Conservation (phyloP, 2,329 filamentous ascomycete species). For the Xylariaceae sp. region DNA sequence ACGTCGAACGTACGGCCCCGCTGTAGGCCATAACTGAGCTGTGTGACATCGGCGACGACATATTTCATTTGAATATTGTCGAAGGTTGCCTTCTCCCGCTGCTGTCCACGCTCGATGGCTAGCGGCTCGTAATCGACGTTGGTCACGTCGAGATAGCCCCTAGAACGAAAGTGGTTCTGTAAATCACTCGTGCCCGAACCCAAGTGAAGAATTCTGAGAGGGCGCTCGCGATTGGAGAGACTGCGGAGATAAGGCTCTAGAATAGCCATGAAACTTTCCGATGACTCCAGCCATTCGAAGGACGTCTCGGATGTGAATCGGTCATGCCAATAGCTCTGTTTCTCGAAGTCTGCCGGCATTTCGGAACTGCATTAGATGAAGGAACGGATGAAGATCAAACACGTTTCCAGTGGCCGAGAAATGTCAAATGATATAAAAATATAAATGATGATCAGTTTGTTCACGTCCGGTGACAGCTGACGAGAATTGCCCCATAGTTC, state of each 20-base stretch:
- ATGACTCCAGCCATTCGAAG: slow-evolving; percentile 53
- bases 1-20: slow-evolving; percentile 40
- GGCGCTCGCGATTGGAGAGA: slow-evolving; percentile 34
- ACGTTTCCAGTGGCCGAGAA: too few species aligned
- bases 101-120: slow-evolving; percentile 46
- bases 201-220: slow-evolving; percentile 45
- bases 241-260: slow-evolving; percentile 42
- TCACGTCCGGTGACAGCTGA: too few species aligned
- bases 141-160: slow-evolving; percentile 47
- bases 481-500: too few species aligned
- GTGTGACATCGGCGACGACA: slow-evolving; percentile 49
- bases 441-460: too few species aligned
- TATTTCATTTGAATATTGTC: slow-evolving; percentile 49
- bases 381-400: not conserved
- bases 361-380: not conserved
- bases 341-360: slow-evolving; percentile 46
- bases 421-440: too few species aligned
- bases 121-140: slow-evolving; percentile 56
- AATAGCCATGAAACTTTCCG: slow-evolving; percentile 44
- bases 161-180: slow-evolving; percentile 48
- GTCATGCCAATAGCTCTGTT: slow-evolving; percentile 53
- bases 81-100: slow-evolving; percentile 45
- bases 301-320: slow-evolving; percentile 48
- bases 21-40: slow-evolving; percentile 30
- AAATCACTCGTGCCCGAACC: slow-evolving; percentile 55